Conservation (phyloP, 495 filamentous ascomycete species). For the Talaromyces wortmannii region DNA sequence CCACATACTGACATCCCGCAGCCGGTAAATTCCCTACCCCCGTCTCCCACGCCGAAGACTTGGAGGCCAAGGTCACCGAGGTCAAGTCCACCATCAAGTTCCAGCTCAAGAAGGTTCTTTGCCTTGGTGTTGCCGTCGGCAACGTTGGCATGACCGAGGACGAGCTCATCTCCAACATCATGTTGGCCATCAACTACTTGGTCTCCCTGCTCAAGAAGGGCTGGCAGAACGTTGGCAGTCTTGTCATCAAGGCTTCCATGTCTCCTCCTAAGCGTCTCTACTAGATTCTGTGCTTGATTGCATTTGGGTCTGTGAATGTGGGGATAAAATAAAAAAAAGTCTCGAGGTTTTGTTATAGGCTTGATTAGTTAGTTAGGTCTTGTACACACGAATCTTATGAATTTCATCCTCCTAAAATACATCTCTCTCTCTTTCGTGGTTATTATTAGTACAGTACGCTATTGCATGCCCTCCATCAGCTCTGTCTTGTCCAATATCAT, state of each 20-base stretch:
- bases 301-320: background rate
- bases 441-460: background rate
- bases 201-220: conserved; percentile 99
- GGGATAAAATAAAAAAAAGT: background rate
- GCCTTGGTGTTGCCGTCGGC: conserved; percentile 97
- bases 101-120: conserved; percentile 99
- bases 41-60: conserved; percentile 90
- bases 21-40: conserved; percentile 99
- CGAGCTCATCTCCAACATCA: conserved; percentile 92
- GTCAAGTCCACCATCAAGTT: conserved; percentile 99
- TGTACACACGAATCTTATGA: background rate
- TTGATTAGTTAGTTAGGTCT: background rate
- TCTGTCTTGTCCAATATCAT: conserved; percentile 87
- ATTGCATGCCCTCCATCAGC: conserved; percentile 89
- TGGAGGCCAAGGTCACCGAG: conserved; percentile 88
- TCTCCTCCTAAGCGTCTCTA: conserved; percentile 94
- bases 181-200: conserved; percentile 98
- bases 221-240: conserved; percentile 99
- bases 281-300: conserved; percentile 46
- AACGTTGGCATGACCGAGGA: conserved; percentile 97
- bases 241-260: conserved; percentile 99
- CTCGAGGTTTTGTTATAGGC: background rate
- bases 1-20: conserved; percentile 22
- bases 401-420: background rate
- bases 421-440: no score